These are phyloP conservation scores for Camellia sinensis DNA, from an alignment of 148 eudicot species.

Conservation along the genomic window DNA sequence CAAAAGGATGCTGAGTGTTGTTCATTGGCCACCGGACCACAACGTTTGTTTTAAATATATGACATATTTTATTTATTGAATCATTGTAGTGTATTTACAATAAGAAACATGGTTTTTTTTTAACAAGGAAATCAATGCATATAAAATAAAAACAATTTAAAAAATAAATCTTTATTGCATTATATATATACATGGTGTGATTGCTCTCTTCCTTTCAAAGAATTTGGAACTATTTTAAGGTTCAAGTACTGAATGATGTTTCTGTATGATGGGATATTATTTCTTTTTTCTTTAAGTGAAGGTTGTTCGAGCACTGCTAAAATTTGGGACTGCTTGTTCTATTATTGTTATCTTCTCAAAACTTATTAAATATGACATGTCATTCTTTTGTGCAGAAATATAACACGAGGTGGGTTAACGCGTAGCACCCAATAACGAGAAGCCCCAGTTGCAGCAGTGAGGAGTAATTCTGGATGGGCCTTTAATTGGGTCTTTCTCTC, in stretches of 20 bases:
- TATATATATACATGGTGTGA: too few species aligned
- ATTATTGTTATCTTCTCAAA: neutral
- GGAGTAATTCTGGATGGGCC: slow-evolving; percentile 26
- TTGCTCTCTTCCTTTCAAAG: too few species aligned
- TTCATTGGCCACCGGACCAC: too few species aligned
- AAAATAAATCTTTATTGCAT: too few species aligned
- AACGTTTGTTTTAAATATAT: too few species aligned
- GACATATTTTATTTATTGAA: too few species aligned
- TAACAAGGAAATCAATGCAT: too few species aligned
- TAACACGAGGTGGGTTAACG: slow-evolving; percentile 64
- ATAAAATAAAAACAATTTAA: too few species aligned
- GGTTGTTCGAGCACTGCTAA: neutral
- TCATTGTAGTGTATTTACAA: too few species aligned
- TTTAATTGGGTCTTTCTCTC: slow-evolving; percentile 15
- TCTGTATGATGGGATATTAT: neutral
- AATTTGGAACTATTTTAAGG: neutral
- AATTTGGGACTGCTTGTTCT: neutral
- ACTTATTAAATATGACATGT: slow-evolving; percentile 9
- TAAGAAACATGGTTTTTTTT: too few species aligned
- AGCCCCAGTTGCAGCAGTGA: slow-evolving; percentile 24
- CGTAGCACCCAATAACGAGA: slow-evolving; percentile 76
- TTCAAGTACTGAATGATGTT: neutral
- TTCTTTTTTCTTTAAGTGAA: neutral
- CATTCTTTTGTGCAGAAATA: slow-evolving; percentile 52
- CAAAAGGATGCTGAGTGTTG: too few species aligned